These are phyloP conservation scores for Chlorociboria aeruginascens DNA, from an alignment of 495 filamentous ascomycete genomes.

Conservation along the genomic window DNA sequence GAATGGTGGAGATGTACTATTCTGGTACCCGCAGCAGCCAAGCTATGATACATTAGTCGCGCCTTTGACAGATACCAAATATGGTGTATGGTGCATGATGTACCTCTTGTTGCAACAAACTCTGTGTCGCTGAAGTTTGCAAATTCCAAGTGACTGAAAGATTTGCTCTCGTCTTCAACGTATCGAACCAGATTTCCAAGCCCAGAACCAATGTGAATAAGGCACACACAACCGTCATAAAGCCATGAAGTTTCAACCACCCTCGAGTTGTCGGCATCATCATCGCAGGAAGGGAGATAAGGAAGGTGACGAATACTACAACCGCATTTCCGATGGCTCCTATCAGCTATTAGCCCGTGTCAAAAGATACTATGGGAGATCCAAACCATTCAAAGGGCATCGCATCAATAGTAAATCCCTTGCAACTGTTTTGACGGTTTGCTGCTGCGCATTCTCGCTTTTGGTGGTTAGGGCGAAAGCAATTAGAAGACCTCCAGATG, in stretches of 20 bases:
- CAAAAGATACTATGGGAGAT: not conserved
- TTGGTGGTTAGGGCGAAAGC: constrained; percentile 48
- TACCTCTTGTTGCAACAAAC: constrained; percentile 53
- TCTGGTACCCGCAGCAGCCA: constrained; percentile 62
- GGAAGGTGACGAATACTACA: constrained; percentile 44
- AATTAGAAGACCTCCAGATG: constrained; percentile 50
- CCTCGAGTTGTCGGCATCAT: constrained; percentile 38
- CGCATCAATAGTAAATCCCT: constrained; percentile 46
- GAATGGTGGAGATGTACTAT: constrained; percentile 52
- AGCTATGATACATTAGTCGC: constrained; percentile 34
- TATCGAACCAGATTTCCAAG: constrained; percentile 56
- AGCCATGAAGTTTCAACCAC: constrained; percentile 48
- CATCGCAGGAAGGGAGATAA: constrained; percentile 47
- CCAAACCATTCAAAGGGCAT: constrained; percentile 48
- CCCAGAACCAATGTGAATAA: constrained; percentile 55
- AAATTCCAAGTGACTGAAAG: constrained; percentile 41
- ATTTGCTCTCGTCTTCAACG: constrained; percentile 47
- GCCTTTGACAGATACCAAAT: constrained; percentile 4
- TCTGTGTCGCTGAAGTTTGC: constrained; percentile 40
- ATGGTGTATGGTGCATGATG: constrained; percentile 15
- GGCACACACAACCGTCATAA: constrained; percentile 45
- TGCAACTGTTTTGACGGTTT: constrained; percentile 43
- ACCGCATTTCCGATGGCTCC: constrained; percentile 56
- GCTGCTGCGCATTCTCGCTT: constrained; percentile 30
- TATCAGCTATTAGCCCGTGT: constrained; percentile 23